A percentile compares a stretch with the other conserved stretches of the same genome.
phyloP scores from a whole-genome alignment of 2,329 filamentous ascomycete genomes.

The Septoria linicola region DNA sequence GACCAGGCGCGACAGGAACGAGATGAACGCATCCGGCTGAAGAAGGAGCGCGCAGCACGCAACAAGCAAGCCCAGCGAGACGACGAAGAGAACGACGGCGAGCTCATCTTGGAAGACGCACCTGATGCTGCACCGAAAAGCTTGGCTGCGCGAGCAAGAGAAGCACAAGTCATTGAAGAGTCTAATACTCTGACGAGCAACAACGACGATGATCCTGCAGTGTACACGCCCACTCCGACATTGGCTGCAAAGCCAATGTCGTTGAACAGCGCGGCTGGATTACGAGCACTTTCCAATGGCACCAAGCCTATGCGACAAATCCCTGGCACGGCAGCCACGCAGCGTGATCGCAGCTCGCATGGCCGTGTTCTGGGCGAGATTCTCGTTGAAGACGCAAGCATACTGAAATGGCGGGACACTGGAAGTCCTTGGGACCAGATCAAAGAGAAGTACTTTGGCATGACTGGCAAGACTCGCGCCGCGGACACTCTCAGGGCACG shows the following conservation, averaged over 20 bases:
- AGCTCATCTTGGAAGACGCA: conserved; percentile 11
- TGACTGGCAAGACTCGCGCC: conserved; percentile 4
- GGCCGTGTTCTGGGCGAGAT: conserved; percentile 17
- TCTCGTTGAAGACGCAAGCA: conserved; percentile 14
- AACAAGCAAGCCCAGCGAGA: conserved; percentile 16
- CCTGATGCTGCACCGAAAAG: background rate
- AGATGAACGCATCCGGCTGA: conserved; percentile 17
- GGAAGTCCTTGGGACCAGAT: conserved; percentile 15
- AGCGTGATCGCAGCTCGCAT: background rate
- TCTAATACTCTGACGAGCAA: background rate
- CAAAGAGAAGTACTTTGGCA: conserved; percentile 1
- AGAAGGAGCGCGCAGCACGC: conserved; percentile 16
- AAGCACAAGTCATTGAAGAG: background rate
- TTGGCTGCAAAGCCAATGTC: conserved; percentile 8
- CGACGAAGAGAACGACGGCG: conserved; percentile 2
- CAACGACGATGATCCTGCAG: background rate
- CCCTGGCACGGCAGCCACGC: background rate
- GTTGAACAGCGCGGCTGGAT: conserved; percentile 17
- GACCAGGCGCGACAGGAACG: background rate
- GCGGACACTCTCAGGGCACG: conserved; percentile 16
- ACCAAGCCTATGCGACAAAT: background rate
- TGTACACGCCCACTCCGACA: background rate
- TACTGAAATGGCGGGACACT: conserved; percentile 20
- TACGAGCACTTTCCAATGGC: background rate
- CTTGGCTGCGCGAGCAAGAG: background rate